Evolutionary conservation across 345 rosid genomes (phyloP).

Genomic region (Iberis pinnata): DNA sequence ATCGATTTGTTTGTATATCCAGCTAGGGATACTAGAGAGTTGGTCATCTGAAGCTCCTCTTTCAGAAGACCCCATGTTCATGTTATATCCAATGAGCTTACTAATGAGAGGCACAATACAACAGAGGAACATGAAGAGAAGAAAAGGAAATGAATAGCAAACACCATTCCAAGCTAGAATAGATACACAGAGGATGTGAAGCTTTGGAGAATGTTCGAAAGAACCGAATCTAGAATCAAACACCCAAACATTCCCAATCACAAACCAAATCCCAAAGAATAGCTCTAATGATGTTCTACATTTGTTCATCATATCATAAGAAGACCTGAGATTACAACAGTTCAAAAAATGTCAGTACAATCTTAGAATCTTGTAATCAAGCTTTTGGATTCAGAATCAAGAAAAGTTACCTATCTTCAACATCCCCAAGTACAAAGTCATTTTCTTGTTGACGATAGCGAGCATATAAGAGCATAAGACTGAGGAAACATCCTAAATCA

Average conservation of each 20-base stretch:
- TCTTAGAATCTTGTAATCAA: neutral
- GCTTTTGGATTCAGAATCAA: neutral
- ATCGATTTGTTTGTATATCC: conserved; percentile 58
- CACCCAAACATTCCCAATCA: conserved; percentile 96
- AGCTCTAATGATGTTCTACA: conserved; percentile 86
- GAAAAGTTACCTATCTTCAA: conserved; percentile 58
- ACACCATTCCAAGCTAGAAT: conserved; percentile 89
- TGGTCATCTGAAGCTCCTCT: conserved; percentile 90
- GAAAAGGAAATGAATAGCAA: conserved; percentile 84
- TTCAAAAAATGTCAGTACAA: neutral
- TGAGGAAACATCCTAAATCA: conserved; percentile 70
- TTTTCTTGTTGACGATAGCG: conserved; percentile 58
- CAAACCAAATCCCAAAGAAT: conserved; percentile 98
- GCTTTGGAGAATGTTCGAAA: conserved; percentile 69
- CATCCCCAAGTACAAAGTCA: conserved; percentile 42
- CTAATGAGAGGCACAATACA: conserved; percentile 77
- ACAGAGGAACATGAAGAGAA: conserved; percentile 76
- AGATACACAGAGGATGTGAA: conserved; percentile 79
- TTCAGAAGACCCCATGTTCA: conserved; percentile 69
- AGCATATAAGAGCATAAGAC: conserved; percentile 65
- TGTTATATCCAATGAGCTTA: conserved; percentile 83
- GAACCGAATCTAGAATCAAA: conserved; percentile 87
- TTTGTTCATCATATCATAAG: conserved; percentile 83
- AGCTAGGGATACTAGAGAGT: conserved; percentile 65
- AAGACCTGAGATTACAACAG: neutral